Evolutionary conservation across 2,329 filamentous ascomycete genomes (phyloP).

Genomic region (Colletotrichum navitas): DNA sequence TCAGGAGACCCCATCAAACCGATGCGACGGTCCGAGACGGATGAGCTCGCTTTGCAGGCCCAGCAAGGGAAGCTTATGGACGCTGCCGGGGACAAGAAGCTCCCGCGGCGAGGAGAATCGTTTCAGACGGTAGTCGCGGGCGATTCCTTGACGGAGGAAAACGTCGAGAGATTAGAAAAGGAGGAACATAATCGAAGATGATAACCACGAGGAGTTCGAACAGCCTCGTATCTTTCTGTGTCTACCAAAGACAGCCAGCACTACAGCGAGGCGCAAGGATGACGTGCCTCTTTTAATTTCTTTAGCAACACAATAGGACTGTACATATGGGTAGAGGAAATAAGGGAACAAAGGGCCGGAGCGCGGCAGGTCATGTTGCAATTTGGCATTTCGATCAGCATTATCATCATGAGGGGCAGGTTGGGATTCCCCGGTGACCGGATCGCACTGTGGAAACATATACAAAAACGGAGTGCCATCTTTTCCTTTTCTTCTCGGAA

Average conservation of each 20-base stretch:
- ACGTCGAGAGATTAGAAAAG: constrained; percentile 61
- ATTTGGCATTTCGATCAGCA: constrained; percentile 42
- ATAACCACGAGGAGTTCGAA: constrained; percentile 5
- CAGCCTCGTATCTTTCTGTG: constrained; percentile 7
- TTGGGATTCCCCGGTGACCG: background rate
- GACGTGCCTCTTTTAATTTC: constrained; percentile 3
- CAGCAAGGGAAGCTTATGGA: constrained; percentile 63
- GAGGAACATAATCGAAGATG: constrained; percentile 46
- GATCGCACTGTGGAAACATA: background rate
- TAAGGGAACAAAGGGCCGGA: background rate
- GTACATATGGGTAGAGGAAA: constrained; percentile 24
- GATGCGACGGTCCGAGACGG: constrained; percentile 53
- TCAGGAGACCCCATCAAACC: constrained; percentile 50
- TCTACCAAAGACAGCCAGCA: background rate
- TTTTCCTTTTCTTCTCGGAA: background rate
- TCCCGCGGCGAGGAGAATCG: constrained; percentile 50
- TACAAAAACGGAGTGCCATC: background rate
- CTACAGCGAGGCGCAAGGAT: constrained; percentile 23
- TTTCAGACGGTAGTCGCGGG: constrained; percentile 53
- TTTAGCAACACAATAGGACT: constrained; percentile 9
- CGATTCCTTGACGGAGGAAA: constrained; percentile 66
- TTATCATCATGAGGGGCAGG: background rate
- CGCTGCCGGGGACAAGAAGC: constrained; percentile 55
- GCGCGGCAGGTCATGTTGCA: constrained; percentile 41
- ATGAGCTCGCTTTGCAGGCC: constrained; percentile 57